Evolutionary conservation across 2,329 filamentous ascomycete genomes (phyloP).

Genomic region (Arthrobotrys pseudoclavata): DNA sequence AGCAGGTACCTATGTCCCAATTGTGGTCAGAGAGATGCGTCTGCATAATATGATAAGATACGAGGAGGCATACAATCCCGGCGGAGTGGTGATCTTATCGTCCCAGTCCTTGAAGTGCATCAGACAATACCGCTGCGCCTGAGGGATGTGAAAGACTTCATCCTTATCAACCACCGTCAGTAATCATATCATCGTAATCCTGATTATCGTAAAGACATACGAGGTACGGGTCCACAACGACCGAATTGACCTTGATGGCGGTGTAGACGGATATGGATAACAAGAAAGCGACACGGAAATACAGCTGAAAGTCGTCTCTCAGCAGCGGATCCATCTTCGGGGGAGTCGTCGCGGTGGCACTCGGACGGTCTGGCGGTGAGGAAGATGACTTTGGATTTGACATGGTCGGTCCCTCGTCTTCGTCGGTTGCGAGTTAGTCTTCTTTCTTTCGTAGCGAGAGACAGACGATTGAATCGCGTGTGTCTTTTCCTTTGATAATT

Average conservation of each 20-base stretch:
- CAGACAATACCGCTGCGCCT: slow-evolving; percentile 87
- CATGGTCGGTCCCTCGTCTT: slow-evolving; percentile 15
- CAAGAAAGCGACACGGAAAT: slow-evolving; percentile 41
- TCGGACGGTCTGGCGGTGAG: slow-evolving; percentile 3
- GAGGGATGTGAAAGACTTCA: slow-evolving; percentile 89
- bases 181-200: neutral
- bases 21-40: neutral
- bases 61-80: slow-evolving; percentile 75
- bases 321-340: slow-evolving; percentile 52
- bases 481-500: too few relatives aligned
- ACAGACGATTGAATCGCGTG: neutral
- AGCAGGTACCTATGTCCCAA: slow-evolving; percentile 66
- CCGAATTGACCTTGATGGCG: slow-evolving; percentile 65
- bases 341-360: too few relatives aligned
- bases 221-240: slow-evolving; percentile 70
- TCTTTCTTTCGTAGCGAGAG: neutral
- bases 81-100: slow-evolving; percentile 96
- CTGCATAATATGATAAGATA: slow-evolving; percentile 35
- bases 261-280: slow-evolving; percentile 51
- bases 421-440: neutral
- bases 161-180: slow-evolving; percentile 71
- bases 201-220: slow-evolving; percentile 65
- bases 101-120: slow-evolving; percentile 86
- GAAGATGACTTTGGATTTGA: neutral
- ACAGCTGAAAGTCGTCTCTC: slow-evolving; percentile 50